Evolutionary conservation across 164 flowering plant genomes (phyloP), one percentile per base, ranked within the genome.

Genomic region (Santalum album): DNA sequence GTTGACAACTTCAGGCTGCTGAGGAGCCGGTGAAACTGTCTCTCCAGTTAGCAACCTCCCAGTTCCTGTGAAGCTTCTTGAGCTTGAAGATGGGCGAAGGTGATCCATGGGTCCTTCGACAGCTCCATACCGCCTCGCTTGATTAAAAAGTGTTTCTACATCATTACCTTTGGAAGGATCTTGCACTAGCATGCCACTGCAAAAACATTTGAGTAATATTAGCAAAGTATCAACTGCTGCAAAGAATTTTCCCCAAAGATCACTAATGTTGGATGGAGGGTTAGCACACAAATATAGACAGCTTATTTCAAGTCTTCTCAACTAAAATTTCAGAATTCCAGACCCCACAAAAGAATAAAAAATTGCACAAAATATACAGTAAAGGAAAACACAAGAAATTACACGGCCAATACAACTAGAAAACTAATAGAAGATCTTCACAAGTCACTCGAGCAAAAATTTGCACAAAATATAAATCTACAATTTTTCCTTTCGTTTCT

Each of bases 41-140:
- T 81, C 95, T 10, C 95, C 97, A 17, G 92, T 67, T 2, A 86
- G 83, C 21, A 78, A 61, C 55, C 97, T 78, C 20, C 75, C 95
- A 15, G 78, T 78, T 57, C 97, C 97, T 57, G 82, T 65, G 67
- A 89, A 89, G 69, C 88, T 81, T 66, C 64, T 77, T 20, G 84
- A 73, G 63, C 80, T 69, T 49, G 86, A 82, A 49, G 75, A 61
- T 29, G 81, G 72, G n/a, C 15, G 58, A 42, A 34, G 60, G 51
- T 53, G 36, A 52, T 70, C 81, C 48, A 29, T 27, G 34, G 75
- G 61, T 53, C 55, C 55, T 49, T 69, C 77, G 11, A 57, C 68
- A 50, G 69, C 82, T 47, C 70, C 72, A 7, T 55, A 16, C 21
- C 61, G 70, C 60, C 78, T 73, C 27, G 81, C 79, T 43, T 72